Base-by-base conservation (phyloP, 2,329 filamentous ascomycete genomes). In the Ceratocystis destructans region DNA sequence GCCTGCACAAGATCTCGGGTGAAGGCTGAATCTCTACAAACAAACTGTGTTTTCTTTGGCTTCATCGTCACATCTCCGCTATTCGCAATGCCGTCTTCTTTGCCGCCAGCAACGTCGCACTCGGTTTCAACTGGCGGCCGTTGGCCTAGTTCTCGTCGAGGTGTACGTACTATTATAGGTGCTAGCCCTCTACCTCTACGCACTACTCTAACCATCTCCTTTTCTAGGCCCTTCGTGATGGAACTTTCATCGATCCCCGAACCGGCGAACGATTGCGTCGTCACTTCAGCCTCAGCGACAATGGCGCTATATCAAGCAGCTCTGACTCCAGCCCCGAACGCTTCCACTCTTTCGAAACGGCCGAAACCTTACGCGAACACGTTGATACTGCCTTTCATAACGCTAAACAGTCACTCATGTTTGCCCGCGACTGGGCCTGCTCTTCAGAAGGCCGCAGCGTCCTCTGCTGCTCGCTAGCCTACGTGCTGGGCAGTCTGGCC, bases 401-500 rank as follows among this genome's bases (percentile, higher is more conserved):
- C 65, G 69, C 78, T 64, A 76, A 72, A 64, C 71, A 77, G 33
- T 70, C 74, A 2, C 74, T 75, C 69, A 70, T 71, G n/a, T 74
- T 73, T 62, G 72, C 81, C 61, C 81, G 83, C 75, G 72, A 75
- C 67, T 94, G 90, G 79, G 72, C 86, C 5, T 78, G 81, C 46
- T 92, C 90, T 0, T 85, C 87, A 44, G 86, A 83, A 44, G 92
- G 90, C 5, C 86, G 87, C 68, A 88, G 87, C 48, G 88, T 96
- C 64, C 78, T 96, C 72, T 96, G 96, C 76, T 96, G 91, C 78
- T 92, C 90, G 41, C 76, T 96, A 69, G 93, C 92, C 57, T 96
- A 96, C 76, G 78, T 95, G 3, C 76, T 96, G 44, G 93, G 89
- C 20, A 95, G 89, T 70, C 79, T 96, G 75, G 90, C 87, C 45